phyloP scores from a whole-genome alignment of 2,329 filamentous ascomycete species.

The Drechmeria coniospora region DNA sequence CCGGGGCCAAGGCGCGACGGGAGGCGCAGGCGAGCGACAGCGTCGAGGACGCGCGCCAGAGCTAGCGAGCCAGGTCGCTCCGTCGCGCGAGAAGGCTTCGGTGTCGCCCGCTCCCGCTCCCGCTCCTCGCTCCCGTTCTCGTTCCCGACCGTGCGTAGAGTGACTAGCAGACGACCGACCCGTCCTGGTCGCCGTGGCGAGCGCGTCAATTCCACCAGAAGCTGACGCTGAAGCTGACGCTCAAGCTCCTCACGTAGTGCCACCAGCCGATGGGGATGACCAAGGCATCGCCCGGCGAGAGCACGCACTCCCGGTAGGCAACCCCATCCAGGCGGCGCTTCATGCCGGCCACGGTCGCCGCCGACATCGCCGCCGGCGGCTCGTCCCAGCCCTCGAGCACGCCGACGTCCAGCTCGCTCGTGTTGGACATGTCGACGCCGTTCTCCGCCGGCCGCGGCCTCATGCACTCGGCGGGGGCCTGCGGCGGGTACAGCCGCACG shows the following conservation, averaged over 20 bases:
- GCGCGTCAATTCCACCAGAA: constrained; percentile 90
- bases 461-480: constrained; percentile 36
- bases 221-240: constrained; percentile 82
- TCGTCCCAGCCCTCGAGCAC: constrained; percentile 47
- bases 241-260: constrained; percentile 86
- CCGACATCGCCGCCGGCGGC: constrained; percentile 10
- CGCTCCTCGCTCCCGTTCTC: neutral
- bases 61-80: neutral
- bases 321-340: constrained; percentile 38
- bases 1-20: constrained; percentile 40
- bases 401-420: constrained; percentile 63
- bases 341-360: constrained; percentile 21
- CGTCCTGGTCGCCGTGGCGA: too few relatives aligned
- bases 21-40: constrained; percentile 25
- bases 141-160: too few relatives aligned
- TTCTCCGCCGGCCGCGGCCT: constrained; percentile 47
- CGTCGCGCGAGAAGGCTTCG: neutral
- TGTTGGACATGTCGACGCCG: constrained; percentile 86
- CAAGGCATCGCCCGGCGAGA: constrained; percentile 68
- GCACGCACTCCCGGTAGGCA: constrained; percentile 59
- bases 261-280: constrained; percentile 94
- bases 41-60: constrained; percentile 16
- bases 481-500: constrained; percentile 69
- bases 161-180: too few relatives aligned
- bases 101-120: neutral